Evolutionary conservation across 495 filamentous ascomycete genomes (phyloP).

Genomic region (Podospora pseudoanserina): DNA sequence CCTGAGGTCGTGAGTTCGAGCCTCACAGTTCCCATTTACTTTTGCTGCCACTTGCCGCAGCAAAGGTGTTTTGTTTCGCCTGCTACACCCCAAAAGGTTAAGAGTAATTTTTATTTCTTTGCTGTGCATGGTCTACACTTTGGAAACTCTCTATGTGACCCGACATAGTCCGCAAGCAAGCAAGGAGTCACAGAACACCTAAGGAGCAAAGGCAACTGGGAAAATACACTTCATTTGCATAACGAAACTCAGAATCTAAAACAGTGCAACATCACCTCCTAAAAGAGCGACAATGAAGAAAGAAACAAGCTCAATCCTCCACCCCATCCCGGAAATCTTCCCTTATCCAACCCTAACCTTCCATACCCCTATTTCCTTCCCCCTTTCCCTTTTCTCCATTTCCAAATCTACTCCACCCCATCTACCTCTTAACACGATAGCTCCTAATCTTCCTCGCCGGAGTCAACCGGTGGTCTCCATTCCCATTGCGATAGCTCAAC

Average conservation of each 20-base stretch:
- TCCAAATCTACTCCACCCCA: background rate
- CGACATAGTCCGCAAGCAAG: no score
- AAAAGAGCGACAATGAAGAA: background rate
- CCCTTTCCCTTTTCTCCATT: background rate
- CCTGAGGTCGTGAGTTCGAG: constrained; percentile 27
- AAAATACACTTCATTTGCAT: no score
- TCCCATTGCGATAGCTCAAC: constrained; percentile 19
- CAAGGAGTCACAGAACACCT: no score
- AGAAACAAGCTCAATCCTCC: background rate
- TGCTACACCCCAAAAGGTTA: background rate
- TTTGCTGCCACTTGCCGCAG: background rate
- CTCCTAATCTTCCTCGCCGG: constrained; percentile 10
- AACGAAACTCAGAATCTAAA: no score
- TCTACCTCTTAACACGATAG: constrained; percentile 15
- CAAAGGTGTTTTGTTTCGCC: background rate
- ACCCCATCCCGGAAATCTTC: background rate
- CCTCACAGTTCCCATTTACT: constrained; percentile 21
- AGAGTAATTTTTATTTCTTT: no score
- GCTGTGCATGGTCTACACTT: no score
- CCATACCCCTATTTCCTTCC: background rate
- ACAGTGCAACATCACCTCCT: background rate
- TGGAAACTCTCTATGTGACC: no score
- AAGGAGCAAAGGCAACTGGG: no score
- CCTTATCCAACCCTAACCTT: background rate
- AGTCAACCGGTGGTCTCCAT: constrained; percentile 5